These are phyloP conservation scores for Kuraishia borneana DNA, from an alignment of 805 yeast species.

Conservation along the genomic window DNA sequence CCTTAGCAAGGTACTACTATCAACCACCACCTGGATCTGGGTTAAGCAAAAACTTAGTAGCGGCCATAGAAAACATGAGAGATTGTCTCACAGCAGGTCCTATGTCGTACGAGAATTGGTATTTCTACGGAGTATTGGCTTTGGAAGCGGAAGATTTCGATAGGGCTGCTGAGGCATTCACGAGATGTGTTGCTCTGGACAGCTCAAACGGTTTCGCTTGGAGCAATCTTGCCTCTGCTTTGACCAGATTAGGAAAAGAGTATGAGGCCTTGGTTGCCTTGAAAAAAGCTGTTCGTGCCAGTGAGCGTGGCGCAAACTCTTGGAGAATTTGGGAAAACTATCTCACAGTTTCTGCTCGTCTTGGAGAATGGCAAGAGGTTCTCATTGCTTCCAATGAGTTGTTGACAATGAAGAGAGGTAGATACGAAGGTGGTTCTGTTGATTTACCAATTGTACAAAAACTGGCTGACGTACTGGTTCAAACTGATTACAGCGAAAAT, in stretches of 20 bases:
- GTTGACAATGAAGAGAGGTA: slow-evolving; percentile 33
- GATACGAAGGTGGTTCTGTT: slow-evolving; percentile 51
- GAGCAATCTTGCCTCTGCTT: slow-evolving; percentile 84
- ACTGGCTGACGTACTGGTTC: slow-evolving; percentile 52
- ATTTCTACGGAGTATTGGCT: slow-evolving; percentile 84
- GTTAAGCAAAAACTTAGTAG: slow-evolving; percentile 32
- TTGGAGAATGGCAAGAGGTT: slow-evolving; percentile 85
- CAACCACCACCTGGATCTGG: slow-evolving; percentile 50
- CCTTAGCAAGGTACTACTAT: slow-evolving; percentile 66
- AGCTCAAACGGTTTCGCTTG: slow-evolving; percentile 75
- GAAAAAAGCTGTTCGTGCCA: slow-evolving; percentile 61
- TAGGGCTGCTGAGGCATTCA: slow-evolving; percentile 83
- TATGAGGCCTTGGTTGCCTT: slow-evolving; percentile 81
- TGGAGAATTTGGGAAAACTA: slow-evolving; percentile 92
- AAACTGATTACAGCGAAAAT: slow-evolving; percentile 37
- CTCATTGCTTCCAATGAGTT: slow-evolving; percentile 61
- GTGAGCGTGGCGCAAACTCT: slow-evolving; percentile 55
- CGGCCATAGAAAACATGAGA: slow-evolving; percentile 55
- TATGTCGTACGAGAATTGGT: slow-evolving; percentile 74
- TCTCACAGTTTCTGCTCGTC: slow-evolving; percentile 66
- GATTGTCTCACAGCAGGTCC: slow-evolving; percentile 72
- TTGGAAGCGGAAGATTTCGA: slow-evolving; percentile 61
- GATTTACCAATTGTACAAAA: slow-evolving; percentile 71
- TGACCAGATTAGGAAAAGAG: slow-evolving; percentile 49
- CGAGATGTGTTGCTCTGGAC: slow-evolving; percentile 80